Conservation (phyloP, 371 early-diverging fungal genomes). For the Apophysomyces ossiformis region DNA sequence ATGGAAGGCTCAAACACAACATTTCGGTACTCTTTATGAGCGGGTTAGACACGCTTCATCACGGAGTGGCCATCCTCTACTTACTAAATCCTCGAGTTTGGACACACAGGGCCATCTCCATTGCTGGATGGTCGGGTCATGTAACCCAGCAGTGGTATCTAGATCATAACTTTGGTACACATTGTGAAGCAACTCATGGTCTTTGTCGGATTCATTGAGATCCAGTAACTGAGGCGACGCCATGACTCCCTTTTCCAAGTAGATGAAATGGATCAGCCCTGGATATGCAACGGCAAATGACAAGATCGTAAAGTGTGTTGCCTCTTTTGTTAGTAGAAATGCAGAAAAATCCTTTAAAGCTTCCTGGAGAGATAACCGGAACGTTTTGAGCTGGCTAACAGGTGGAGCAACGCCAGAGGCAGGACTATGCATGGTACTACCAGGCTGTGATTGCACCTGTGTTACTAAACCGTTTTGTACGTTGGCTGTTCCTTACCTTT, state of each 20-base stretch:
- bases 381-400: slow-evolving; percentile 13
- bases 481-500: slow-evolving; percentile 12
- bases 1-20: slow-evolving; percentile 20
- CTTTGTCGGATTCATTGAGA: slow-evolving; percentile 37
- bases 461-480: background rate
- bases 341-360: slow-evolving; percentile 39
- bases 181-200: slow-evolving; percentile 39
- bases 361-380: slow-evolving; percentile 27
- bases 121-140: slow-evolving; percentile 2
- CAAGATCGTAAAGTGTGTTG: slow-evolving; percentile 51
- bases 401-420: background rate
- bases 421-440: background rate
- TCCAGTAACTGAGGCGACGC: slow-evolving; percentile 38
- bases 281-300: slow-evolving; percentile 48
- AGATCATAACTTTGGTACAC: slow-evolving; percentile 31
- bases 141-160: slow-evolving; percentile 6
- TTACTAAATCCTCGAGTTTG: slow-evolving; percentile 33
- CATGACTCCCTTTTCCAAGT: slow-evolving; percentile 39
- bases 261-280: slow-evolving; percentile 51
- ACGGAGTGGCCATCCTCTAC: background rate
- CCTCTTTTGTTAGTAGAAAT: slow-evolving; percentile 49
- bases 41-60: background rate
- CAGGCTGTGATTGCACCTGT: background rate
- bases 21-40: slow-evolving; percentile 22
- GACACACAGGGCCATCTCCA: slow-evolving; percentile 37